Evolutionary conservation across 352 stramenopile species (phyloP), one percentile per base, ranked within the genome.

Genomic region (Pythium phragmiticola): DNA sequence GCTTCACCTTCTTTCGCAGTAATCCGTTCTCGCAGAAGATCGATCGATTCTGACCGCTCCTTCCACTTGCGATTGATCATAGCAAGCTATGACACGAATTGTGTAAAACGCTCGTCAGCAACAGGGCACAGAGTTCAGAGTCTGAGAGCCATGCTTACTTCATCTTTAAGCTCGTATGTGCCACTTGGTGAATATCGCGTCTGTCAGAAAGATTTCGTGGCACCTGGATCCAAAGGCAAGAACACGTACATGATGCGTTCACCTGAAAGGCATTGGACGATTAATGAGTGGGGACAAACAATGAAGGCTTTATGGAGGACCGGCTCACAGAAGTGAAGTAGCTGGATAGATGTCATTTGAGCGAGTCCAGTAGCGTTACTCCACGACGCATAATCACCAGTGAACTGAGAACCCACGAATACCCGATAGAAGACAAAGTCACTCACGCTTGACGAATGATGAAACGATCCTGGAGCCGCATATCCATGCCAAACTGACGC

Each of bases 271-370:
- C 14, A 47, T 13, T 14, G 5, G 19, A 46, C 19, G 2, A 37
- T 46, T 21, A 21, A 4, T 46, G 8, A 16, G 9, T 21, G 17
- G 0, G 17, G 16, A 8, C 14, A 46, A 19, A 16, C 11, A 46
- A 8, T 46, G 12, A 14, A 7, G 13, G 11, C 34, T 8, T 46
- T 12, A 46, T 19, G 11, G 19, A 13, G 8, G 13, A 16, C 39
- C 9, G 14, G 68, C 70, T 42, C 45, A 77, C 70, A 77, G 39
- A 77, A 77, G 28, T 63, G 49, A 7, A 77, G 57, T 2, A 77
- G 54, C n/a, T 72, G 56, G 4, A 61, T 11, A 0, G 70, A 51
- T 7, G 60, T 59, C 57, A 73, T 66, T 49, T 77, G 70, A 9
- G 70, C 67, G 1, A 77, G 62, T 12, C 26, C 55, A 16, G 68